Evolutionary conservation across 1,284 basidiomycete genomes (phyloP).

Genomic region (Puccinia hordei): DNA sequence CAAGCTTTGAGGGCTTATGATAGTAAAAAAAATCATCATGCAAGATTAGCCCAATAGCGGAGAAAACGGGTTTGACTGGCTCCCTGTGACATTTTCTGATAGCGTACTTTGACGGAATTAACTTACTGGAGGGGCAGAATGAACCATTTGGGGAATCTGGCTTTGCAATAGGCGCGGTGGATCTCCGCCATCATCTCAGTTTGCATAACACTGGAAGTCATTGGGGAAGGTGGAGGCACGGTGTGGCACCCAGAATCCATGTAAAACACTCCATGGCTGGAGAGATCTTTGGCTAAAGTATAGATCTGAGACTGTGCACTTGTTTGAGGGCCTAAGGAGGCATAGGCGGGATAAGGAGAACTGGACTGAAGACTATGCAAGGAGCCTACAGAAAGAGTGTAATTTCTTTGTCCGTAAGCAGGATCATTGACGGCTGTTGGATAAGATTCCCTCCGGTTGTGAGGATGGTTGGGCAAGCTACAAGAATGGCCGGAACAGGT

Average conservation of each 20-base stretch:
- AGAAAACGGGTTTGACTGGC: background rate
- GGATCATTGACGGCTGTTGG: slow-evolving; percentile 10
- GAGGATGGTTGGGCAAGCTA: background rate
- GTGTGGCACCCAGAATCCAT: slow-evolving; percentile 11
- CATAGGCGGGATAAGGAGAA: slow-evolving; percentile 29
- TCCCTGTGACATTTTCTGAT: too few relatives aligned
- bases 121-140: background rate
- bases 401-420: slow-evolving; percentile 27
- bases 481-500: slow-evolving; percentile 6
- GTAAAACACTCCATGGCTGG: slow-evolving; percentile 9
- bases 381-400: slow-evolving; percentile 18
- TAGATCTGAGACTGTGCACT: slow-evolving; percentile 15
- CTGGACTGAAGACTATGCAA: slow-evolving; percentile 12
- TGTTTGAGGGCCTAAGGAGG: slow-evolving; percentile 9
- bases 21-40: background rate
- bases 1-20: slow-evolving; percentile 21
- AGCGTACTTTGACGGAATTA: background rate
- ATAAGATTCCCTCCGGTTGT: slow-evolving; percentile 34
- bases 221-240: background rate
- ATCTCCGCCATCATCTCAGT: slow-evolving; percentile 6
- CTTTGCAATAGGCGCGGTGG: background rate
- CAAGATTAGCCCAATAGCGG: background rate
- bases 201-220: background rate
- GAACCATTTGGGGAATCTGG: slow-evolving; percentile 4
- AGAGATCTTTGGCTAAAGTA: slow-evolving; percentile 17